Conservation (phyloP, 441 rosid genomes). For the Daphne laureola region DNA sequence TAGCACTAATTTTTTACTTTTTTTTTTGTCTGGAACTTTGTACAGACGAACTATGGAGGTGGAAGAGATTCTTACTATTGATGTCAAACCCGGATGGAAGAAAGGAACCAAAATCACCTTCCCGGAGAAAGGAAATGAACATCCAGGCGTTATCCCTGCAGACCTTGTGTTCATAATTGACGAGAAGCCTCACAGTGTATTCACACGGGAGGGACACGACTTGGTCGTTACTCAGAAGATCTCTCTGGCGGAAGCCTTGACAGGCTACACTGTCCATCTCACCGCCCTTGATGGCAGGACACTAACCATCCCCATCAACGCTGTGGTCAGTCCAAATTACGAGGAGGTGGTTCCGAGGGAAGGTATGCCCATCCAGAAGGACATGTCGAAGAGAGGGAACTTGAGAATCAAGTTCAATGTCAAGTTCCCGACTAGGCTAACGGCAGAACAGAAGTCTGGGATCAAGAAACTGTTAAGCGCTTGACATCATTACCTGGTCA, state of each 20-base stretch:
- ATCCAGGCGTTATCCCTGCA: conserved; percentile 41
- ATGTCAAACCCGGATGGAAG: conserved; percentile 60
- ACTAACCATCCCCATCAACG: conserved; percentile 36
- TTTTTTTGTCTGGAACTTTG: neutral
- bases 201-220: conserved; percentile 53
- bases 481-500: conserved; percentile 6
- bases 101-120: conserved; percentile 63
- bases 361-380: conserved; percentile 58
- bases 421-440: conserved; percentile 50
- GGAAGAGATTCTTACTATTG: conserved; percentile 53
- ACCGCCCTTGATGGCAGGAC: conserved; percentile 49
- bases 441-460: conserved; percentile 52
- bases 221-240: conserved; percentile 40
- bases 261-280: conserved; percentile 38
- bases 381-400: conserved; percentile 46
- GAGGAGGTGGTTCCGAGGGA: conserved; percentile 54
- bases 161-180: conserved; percentile 52
- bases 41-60: conserved; percentile 36
- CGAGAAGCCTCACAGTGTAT: conserved; percentile 50
- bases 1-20: neutral
- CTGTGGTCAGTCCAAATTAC: conserved; percentile 41
- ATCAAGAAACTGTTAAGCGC: conserved; percentile 42
- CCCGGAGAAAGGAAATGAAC: conserved; percentile 52
- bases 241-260: conserved; percentile 44
- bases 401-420: conserved; percentile 53